Evolutionary conservation across 352 stramenopile genomes (phyloP), one percentile per base, ranked within the genome.

Genomic region (Aphanomyces cochlioides): DNA sequence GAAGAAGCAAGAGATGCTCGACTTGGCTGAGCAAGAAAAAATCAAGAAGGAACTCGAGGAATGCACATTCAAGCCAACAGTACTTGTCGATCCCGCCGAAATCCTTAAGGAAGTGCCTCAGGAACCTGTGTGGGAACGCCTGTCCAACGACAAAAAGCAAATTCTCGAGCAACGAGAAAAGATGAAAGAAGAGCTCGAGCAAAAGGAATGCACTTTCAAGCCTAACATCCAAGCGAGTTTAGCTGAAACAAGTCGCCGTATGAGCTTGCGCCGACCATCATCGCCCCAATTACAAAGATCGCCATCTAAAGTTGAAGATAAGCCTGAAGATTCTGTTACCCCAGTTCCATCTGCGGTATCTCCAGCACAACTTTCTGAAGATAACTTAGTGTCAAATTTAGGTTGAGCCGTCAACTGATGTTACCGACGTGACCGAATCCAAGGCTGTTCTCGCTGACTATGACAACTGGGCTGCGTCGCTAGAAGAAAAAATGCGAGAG

Each of bases 131-230:
- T 94, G 86, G 86, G 81, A 94, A 36, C 79, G 86, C 10, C 63
- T 88, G 0, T 90, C 77, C n/a, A 87, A 86, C 47, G 81, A 94
- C 70, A 94, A 92, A 69, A 82, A 83, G 19, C 85, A 91, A 59
- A 78, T 89, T 54, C 77, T 88, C n/a, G 86, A 92, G 47, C 82
- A 92, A 68, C 82, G 84, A 6, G 82, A 94, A 37, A 87, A 84
- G 37, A 74, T 85, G 19, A 90, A 88, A 59, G 79, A 90, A 48
- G 67, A 90, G 38, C 58, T 87, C 7, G 86, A 94, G 66, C 77
- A 91, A 67, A 74, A 90, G 47, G 79, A 85, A 21, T 94, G 86
- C 67, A 94, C 86, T 1, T 94, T 94, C 75, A 89, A 90, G 74
- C 86, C 86, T 12, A 81, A 91, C 21, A 82, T 92, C 40, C 59